Evolutionary conservation across 148 eudicot genomes (phyloP).

Genomic region (Rheum nobile): DNA sequence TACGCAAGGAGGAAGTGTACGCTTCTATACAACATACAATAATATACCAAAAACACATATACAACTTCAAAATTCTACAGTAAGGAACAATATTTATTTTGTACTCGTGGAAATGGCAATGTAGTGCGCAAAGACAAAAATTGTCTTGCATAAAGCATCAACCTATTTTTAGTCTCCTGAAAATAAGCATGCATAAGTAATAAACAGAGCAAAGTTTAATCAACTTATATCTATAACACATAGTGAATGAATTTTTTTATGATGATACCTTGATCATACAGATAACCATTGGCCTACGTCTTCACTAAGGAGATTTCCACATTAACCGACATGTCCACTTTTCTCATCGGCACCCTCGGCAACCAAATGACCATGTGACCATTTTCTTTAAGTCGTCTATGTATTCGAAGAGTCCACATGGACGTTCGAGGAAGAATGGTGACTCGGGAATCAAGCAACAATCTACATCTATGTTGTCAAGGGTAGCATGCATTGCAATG

Average conservation of each 20-base stretch:
- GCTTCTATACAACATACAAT: too few relatives aligned
- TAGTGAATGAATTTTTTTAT: background rate
- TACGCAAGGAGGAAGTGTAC: too few relatives aligned
- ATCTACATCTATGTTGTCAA: slow-evolving; percentile 91
- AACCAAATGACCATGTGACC: slow-evolving; percentile 88
- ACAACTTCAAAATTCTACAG: too few relatives aligned
- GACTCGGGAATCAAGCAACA: slow-evolving; percentile 95
- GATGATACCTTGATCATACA: slow-evolving; percentile 53
- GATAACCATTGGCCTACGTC: slow-evolving; percentile 90
- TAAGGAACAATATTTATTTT: too few relatives aligned
- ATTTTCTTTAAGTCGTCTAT: slow-evolving; percentile 60
- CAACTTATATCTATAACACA: background rate
- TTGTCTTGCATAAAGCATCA: too few relatives aligned
- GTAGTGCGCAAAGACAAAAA: too few relatives aligned
- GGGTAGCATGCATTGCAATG: slow-evolving; percentile 91
- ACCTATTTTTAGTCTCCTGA: slow-evolving; percentile 27
- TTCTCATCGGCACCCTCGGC: slow-evolving; percentile 93
- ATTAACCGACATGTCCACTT: slow-evolving; percentile 50
- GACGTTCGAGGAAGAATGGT: slow-evolving; percentile 73
- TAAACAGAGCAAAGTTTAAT: background rate
- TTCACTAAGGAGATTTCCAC: slow-evolving; percentile 61
- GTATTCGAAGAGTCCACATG: slow-evolving; percentile 76
- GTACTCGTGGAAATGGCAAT: too few relatives aligned
- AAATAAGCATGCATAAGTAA: slow-evolving; percentile 59
- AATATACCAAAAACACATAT: too few relatives aligned